These are phyloP conservation scores for Saccharomycopsis selenospora DNA, from an alignment of 805 yeast genomes.

Conservation along the genomic window DNA sequence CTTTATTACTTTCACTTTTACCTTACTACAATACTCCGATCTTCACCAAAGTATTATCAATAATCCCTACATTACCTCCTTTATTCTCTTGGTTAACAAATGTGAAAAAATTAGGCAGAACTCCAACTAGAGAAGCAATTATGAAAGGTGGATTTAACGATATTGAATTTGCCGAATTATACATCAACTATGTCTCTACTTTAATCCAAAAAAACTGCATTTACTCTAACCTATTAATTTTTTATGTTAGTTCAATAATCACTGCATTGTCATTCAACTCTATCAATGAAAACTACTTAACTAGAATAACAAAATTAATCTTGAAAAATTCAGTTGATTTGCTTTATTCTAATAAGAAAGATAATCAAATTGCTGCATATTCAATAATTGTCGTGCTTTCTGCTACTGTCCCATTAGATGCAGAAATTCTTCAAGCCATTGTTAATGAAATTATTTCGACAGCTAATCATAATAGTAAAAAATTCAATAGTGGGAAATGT, in stretches of 20 bases:
- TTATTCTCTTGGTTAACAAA: conserved; percentile 65
- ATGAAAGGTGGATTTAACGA: conserved; percentile 65
- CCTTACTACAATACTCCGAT: conserved; percentile 75
- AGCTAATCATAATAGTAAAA: conserved; percentile 30
- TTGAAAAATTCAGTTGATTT: conserved; percentile 54
- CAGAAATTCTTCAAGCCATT: conserved; percentile 50
- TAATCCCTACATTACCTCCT: conserved; percentile 68
- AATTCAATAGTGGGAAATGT: conserved; percentile 26
- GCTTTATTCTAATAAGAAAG: conserved; percentile 40
- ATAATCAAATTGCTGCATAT: conserved; percentile 76
- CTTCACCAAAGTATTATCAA: conserved; percentile 69
- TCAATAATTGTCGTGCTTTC: conserved; percentile 73
- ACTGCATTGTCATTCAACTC: conserved; percentile 55
- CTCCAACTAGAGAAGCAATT: conserved; percentile 63
- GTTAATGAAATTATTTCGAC: conserved; percentile 47
- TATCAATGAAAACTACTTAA: conserved; percentile 35
- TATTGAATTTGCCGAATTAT: conserved; percentile 56
- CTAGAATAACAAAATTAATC: conserved; percentile 46
- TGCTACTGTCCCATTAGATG: conserved; percentile 57
- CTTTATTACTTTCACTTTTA: conserved; percentile 59
- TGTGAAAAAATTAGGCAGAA: conserved; percentile 54
- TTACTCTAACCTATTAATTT: conserved; percentile 66
- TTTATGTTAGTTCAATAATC: conserved; percentile 67
- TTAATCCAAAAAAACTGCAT: conserved; percentile 45
- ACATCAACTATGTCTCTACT: conserved; percentile 40